Evolutionary conservation across 306 rosid species (phyloP).

Genomic region (Sphenostylis stenocarpa): DNA sequence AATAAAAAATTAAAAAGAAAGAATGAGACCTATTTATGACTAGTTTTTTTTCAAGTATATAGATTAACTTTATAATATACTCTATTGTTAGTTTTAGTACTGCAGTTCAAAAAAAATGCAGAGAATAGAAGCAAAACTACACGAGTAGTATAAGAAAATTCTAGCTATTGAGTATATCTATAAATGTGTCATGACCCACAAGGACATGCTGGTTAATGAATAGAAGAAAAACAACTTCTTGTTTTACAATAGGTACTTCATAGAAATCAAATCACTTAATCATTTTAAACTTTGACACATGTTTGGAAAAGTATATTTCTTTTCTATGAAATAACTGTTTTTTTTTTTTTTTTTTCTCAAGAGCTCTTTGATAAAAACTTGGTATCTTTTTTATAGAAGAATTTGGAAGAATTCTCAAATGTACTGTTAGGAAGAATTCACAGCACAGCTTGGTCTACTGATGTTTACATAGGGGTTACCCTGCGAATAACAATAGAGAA

Average conservation of each 20-base stretch:
- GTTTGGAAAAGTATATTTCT: not conserved
- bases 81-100: not conserved
- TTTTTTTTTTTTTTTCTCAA: not conserved
- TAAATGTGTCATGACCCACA: not conserved
- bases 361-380: not conserved
- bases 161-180: not conserved
- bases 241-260: no score
- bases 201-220: not conserved
- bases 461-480: no score
- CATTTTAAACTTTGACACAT: not conserved
- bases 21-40: not conserved
- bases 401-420: not conserved
- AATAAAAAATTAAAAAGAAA: conserved; percentile 3
- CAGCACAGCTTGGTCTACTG: no score
- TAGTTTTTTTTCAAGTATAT: not conserved
- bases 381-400: not conserved
- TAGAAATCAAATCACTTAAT: no score
- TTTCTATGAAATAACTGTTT: not conserved
- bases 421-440: no score
- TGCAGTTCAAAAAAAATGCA: not conserved
- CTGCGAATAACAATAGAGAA: no score
- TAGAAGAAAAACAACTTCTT: not conserved
- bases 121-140: not conserved
- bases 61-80: not conserved
- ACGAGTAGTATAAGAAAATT: not conserved